Conservation (phyloP, 805 yeast species). For the Danielia oregonensis region DNA sequence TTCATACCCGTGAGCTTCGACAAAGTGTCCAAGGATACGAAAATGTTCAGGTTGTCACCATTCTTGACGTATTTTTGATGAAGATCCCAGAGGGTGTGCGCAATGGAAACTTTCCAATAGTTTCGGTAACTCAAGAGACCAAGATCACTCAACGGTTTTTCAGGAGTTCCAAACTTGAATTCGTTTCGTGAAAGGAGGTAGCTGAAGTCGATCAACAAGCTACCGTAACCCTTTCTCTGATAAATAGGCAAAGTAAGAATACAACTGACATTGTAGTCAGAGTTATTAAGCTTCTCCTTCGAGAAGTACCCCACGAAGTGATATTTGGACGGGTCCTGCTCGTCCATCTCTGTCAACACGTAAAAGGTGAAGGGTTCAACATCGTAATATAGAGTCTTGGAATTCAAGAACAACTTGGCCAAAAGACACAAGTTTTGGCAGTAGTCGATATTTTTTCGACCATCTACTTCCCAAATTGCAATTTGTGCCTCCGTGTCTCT, state of each 20-base stretch:
- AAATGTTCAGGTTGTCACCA: constrained; percentile 1
- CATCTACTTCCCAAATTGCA: constrained; percentile 59
- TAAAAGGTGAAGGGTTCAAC: constrained; percentile 95
- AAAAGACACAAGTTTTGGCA: constrained; percentile 88
- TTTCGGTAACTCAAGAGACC: constrained; percentile 83
- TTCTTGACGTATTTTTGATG: constrained; percentile 16
- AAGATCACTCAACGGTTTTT: constrained; percentile 84
- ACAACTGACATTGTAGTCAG: constrained; percentile 84
- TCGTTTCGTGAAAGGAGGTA: constrained; percentile 75
- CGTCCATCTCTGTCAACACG: constrained; percentile 69
- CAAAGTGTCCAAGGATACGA: constrained; percentile 56
- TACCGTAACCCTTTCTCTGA: constrained; percentile 88
- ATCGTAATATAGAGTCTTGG: constrained; percentile 89
- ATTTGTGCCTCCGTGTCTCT: constrained; percentile 27
- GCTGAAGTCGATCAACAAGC: constrained; percentile 82
- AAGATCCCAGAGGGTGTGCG: constrained; percentile 41
- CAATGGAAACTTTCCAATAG: constrained; percentile 74
- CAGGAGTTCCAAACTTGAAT: constrained; percentile 85
- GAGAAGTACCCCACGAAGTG: constrained; percentile 94
- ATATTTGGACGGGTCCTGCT: constrained; percentile 36
- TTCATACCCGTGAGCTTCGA: constrained; percentile 79
- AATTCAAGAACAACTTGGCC: constrained; percentile 84
- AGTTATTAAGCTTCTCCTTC: constrained; percentile 73
- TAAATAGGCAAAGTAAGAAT: constrained; percentile 84
- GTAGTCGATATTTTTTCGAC: constrained; percentile 72